Percentiles rank a stretch among this genome's conserved stretches.
These are phyloP conservation scores for Arachis stenosperma DNA, from an alignment of 306 rosid genomes.

Conservation along the genomic window DNA sequence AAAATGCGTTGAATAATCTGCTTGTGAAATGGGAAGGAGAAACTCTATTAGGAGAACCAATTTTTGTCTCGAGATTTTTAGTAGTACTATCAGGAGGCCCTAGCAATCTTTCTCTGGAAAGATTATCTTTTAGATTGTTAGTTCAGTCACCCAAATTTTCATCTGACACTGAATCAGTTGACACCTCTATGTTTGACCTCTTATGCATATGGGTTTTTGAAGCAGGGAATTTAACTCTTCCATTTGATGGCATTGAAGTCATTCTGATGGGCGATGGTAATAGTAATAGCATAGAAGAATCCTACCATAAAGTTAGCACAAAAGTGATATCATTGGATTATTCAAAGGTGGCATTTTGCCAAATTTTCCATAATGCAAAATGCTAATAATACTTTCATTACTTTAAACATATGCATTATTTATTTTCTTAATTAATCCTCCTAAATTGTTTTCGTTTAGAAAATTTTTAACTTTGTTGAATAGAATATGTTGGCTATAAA, in stretches of 20 bases:
- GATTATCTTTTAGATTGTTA: constrained; percentile 58
- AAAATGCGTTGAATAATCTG: no score
- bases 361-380: constrained; percentile 45
- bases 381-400: constrained; percentile 12
- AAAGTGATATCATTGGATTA: constrained; percentile 48
- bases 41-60: constrained; percentile 54
- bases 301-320: constrained; percentile 46
- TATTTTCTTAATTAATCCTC: not conserved
- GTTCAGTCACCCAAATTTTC: no score
- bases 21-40: no score
- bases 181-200: no score
- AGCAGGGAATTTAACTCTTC: constrained; percentile 9
- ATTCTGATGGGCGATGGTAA: constrained; percentile 39
- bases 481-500: constrained; percentile 1
- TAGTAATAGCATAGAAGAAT: constrained; percentile 37
- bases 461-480: constrained; percentile 23
- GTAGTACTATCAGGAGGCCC: constrained; percentile 53
- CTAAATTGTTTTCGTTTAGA: constrained; percentile 5
- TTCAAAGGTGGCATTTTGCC: constrained; percentile 38
- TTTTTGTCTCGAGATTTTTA: constrained; percentile 68
- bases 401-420: constrained; percentile 15
- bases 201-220: no score
- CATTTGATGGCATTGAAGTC: constrained; percentile 49
- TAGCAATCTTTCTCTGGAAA: constrained; percentile 54
- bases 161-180: no score